Evolutionary conservation across 2,329 filamentous ascomycete species (phyloP), one percentile per base, ranked within the genome.

Genomic region (Metarhizium guizhouense): DNA sequence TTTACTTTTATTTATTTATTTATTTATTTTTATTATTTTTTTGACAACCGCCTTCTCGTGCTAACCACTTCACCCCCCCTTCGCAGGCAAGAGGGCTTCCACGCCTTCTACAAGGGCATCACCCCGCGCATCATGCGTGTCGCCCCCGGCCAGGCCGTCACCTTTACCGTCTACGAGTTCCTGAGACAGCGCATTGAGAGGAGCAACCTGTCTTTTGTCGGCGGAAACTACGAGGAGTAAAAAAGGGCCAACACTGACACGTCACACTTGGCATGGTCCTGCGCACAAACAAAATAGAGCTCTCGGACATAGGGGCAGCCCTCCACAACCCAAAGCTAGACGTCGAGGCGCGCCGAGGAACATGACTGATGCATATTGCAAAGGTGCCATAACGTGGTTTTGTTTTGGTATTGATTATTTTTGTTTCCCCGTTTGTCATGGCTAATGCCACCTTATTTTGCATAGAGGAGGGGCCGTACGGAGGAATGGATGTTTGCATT

Each of bases 81-180:
- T 2, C 53, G 73, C 68, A 90, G 87, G 67, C 89, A 95, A 76
- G 94, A 99, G 75, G 94, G 94, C 40, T 79, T 93, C 63, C 86
- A 90, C 65, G 94, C 94, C 51, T 99, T 99, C 75, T 99, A 96
- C 80, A 97, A 97, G 81, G 94, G 94, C 65, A 99, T 99, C 73
- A 99, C 94, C 50, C 94, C 94, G 6, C 84, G 94, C 65, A 88
- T 99, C 63, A 97, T 97, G 91, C 85, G 94, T 67, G 94, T 99
- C 54, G 94, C 94, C 30, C 94, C 94, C 7, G 94, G 94, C 50
- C 94, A 99, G 77, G 94, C 84, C 57, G 84, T 86, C 54, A 86
- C 84, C 3, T 86, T 86, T 58, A 86, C 83, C 72, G 87, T 92
- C 62, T 92, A 92, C 70, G 88, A 92, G 71, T 90, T 70, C 69